These are phyloP conservation scores for Trichomonascaceae sp. DNA, from an alignment of 1,139 yeast species.

Conservation along the genomic window DNA sequence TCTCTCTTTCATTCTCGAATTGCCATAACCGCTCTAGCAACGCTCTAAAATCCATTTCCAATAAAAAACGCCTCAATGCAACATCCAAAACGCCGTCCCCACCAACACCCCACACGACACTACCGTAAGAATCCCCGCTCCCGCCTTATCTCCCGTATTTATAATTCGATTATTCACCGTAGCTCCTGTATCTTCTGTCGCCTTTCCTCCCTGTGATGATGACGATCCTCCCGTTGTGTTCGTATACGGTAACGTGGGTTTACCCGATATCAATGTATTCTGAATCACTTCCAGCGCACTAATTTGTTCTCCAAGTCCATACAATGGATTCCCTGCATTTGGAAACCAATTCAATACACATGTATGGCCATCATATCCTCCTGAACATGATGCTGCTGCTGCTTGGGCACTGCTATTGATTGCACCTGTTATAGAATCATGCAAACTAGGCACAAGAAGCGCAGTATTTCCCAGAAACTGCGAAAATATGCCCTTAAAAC, in stretches of 20 bases:
- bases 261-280: conserved; percentile 49
- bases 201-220: conserved; percentile 31
- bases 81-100: conserved; percentile 68
- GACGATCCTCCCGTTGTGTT: conserved; percentile 48
- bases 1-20: too few species aligned
- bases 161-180: conserved; percentile 23
- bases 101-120: conserved; percentile 59
- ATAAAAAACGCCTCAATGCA: conserved; percentile 28
- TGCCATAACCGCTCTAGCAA: too few species aligned
- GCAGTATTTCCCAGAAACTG: conserved; percentile 75
- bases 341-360: conserved; percentile 80
- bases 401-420: conserved; percentile 63
- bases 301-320: conserved; percentile 95
- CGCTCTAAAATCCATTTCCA: conserved; percentile 4
- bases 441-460: conserved; percentile 58
- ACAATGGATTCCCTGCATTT: conserved; percentile 68
- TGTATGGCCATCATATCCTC: conserved; percentile 84
- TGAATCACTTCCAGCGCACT: conserved; percentile 74
- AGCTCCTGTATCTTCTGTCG: conserved; percentile 25
- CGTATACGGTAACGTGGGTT: conserved; percentile 49
- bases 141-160: conserved; percentile 61
- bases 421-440: conserved; percentile 45
- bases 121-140: conserved; percentile 81
- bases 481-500: conserved; percentile 77
- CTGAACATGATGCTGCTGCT: conserved; percentile 77